These are phyloP conservation scores for Pestalotiopsis sp. DNA, from an alignment of 2,329 filamentous ascomycete species.

Conservation along the genomic window DNA sequence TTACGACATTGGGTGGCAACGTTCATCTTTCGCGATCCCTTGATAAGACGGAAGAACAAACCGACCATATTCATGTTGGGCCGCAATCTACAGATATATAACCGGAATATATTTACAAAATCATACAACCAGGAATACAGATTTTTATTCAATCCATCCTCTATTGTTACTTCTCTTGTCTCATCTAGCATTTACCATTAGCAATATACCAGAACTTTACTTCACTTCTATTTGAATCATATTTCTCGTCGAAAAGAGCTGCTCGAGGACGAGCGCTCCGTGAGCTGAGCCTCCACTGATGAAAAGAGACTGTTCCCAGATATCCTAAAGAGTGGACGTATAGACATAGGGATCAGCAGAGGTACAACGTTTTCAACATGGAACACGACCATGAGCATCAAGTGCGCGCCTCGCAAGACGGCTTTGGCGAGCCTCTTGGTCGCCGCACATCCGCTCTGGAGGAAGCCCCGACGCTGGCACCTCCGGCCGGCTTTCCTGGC, in stretches of 20 bases:
- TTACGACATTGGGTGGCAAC: conserved; percentile 7
- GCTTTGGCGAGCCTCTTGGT: conserved; percentile 1
- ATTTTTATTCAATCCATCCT: no score
- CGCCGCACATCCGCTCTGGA: conserved; percentile 6
- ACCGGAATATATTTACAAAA: no score
- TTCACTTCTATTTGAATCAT: no score
- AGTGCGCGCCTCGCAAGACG: neutral
- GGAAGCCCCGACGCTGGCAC: neutral
- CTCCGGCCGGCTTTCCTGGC: conserved; percentile 5
- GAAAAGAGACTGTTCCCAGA: no score
- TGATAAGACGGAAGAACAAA: neutral
- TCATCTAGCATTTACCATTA: no score
- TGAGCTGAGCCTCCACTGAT: no score
- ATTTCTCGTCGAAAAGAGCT: no score
- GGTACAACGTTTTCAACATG: neutral
- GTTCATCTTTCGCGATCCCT: neutral
- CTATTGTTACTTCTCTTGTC: no score
- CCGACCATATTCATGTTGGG: neutral
- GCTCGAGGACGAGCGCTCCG: no score
- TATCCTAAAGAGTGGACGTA: neutral
- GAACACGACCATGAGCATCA: neutral
- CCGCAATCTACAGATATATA: neutral
- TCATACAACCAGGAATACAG: no score
- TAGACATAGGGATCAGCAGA: neutral
- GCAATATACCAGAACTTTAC: no score